Base-by-base conservation (phyloP, 176 grass and related monocot species). In the Musa beccarii region DNA sequence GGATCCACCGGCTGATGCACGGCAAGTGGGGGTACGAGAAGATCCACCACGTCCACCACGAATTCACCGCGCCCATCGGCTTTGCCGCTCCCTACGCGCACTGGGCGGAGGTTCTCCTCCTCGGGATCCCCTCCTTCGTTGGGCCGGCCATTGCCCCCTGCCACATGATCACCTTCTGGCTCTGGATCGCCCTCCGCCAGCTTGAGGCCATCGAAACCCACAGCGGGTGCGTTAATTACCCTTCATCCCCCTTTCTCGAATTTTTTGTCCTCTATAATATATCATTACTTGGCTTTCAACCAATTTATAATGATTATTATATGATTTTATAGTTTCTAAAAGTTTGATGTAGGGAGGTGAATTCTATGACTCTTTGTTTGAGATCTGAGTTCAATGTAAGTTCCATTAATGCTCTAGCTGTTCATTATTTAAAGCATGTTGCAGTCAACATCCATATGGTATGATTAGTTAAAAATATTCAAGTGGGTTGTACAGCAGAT, bases 141-240 rank as follows among this genome's bases (percentile, higher is more conserved):
- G 93, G 93, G 8, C 93, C 93, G 0, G 87, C 81, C 19, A 81
- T 97, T 8, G 90, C 81, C 34, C 93, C 93, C 0, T 76, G 93
- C 69, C 93, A 97, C 81, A 92, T 87, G 84, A 83, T 97, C 84
- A 96, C 90, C 9, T 85, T 96, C 79, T 96, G 87, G 87, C 79
- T 97, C 52, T 97, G 93, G 93, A 85, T 87, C 57, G 54, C 74
- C 20, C 77, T 97, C 53, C 93, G 93, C 77, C 90, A 97, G 77
- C 74, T 89, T 29, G 93, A 93, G 79, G 90, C 90, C 22, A 92
- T 92, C 1, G 93, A 96, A 3, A 90, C 85, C 9, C 93, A 96
- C 78, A 85, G 81, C 10, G 93, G 89, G 93, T 96, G 88, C 71
- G 89, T 76, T 72, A 0, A 21, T 73, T 11, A 71, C 14, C 26